Base-by-base conservation (phyloP, 2,329 filamentous ascomycete species). In the Aspergillus transmontanensis region DNA sequence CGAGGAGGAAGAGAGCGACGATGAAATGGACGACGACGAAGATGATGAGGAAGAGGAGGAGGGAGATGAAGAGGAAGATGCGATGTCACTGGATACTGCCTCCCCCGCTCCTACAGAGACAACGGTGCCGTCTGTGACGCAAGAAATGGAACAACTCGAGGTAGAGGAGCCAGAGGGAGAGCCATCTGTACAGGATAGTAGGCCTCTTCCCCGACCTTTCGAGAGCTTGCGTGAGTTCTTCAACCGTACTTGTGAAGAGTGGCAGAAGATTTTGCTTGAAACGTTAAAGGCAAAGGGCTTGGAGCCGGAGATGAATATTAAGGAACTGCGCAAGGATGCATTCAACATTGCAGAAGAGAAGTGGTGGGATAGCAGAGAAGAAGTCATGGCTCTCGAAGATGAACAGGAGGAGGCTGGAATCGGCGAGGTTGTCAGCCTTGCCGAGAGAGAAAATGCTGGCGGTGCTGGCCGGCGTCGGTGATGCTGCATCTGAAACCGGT, bases 351-450 rank as follows among this genome's bases (percentile, higher is more conserved):
- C 94, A 46, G 95, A 99, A 79, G 91, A 94, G 80, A 97, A 96
- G 78, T 99, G 95, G 95, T 99, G 95, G 95, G 95, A 97, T 83
- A 93, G 90, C 75, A 87, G 95, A 71, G 95, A 99, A 81, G 94
- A 98, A 80, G 91, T 99, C 68, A 90, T 89, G 59, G 90, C 88
- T 7, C 79, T 98, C 73, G 95, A 99, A 79, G 94, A 97, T 79
- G 94, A 97, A 81, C 93, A 98, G 81, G 94, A 97, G 79, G 94
- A 91, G 56, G 92, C 93, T 39, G 94, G 95, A 11, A 97, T 98
- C 77, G 92, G 93, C 19, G 95, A 98, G 81, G 92, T 98, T 50
- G 92, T 98, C 60, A 95, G 90, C 73, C 82, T 98, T 73, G 89
- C 90, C 57, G 93, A 96, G 67, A 86, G 84, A 48, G 78, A 84